Base-by-base conservation (phyloP, 768 basidiomycete genomes). In the Tricholoma hemisulphureum region DNA sequence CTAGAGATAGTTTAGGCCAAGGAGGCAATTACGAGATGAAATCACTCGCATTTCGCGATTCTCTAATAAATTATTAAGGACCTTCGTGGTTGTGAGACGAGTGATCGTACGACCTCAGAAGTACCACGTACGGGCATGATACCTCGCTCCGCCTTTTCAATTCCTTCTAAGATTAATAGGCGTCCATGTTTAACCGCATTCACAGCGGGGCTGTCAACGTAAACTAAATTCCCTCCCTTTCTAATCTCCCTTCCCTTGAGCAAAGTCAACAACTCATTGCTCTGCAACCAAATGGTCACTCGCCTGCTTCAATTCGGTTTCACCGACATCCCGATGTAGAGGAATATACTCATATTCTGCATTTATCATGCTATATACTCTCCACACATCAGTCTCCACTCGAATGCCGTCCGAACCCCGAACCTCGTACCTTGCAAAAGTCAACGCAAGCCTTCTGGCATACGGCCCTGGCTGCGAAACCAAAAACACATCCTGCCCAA, bases 71-170 rank as follows among this genome's bases (percentile, higher is more conserved):
- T 87, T 88, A 62, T 87, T 87, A 5, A 88, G 73, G 14, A 87
- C 75, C 78, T 80, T 20, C 7, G 14, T 35, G 6, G 45, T 58
- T 32, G 1, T 23, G 45, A 28, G 28, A n/a, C 59, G 6, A 58
- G 48, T 16, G 11, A 31, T 32, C 20, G 13, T 11, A 45, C 6
- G n/a, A 49, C 7, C 54, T 4, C 45, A 14, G 41, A n/a, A 9
- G 45, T 21, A 31, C 18, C 2, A 71, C 81, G 28, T 65, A 85
- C 83, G 14, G 86, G 86, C 85, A 87, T 87, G 24, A 87, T 88
- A 26, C 86, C 86, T 21, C 86, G 78, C 62, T 87, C 86, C 6
- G 86, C 86, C 69, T 87, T 87, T 67, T 88, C 86, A 65, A 87
- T 83, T 18, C 86, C 86, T 65, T 88, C 86, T 48, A 87, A 68